A percentile compares a stretch with the other conserved stretches of the same genome.
Conservation (phyloP, 1,284 basidiomycete genomes). For the Austropuccinia psidii region DNA sequence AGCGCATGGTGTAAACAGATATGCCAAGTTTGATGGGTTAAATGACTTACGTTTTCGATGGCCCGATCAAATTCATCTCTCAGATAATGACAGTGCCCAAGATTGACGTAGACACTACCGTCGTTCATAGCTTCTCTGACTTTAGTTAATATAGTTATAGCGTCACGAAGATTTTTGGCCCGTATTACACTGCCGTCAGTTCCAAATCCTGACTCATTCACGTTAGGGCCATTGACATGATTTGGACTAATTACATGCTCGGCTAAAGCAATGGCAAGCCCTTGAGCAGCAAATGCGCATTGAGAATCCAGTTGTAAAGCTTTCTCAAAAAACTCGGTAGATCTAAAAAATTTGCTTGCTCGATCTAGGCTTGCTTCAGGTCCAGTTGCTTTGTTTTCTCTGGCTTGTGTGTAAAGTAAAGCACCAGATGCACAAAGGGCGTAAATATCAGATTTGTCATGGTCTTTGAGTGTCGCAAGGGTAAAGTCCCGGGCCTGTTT, state of each 20-base stretch:
- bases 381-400: constrained; percentile 58
- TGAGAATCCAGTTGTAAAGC: constrained; percentile 69
- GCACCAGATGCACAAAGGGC: constrained; percentile 78
- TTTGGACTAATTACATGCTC: constrained; percentile 68
- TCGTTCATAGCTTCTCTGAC: constrained; percentile 75
- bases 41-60: constrained; percentile 74
- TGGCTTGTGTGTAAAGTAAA: constrained; percentile 71
- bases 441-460: constrained; percentile 72
- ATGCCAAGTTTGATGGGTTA: constrained; percentile 16
- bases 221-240: constrained; percentile 45
- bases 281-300: constrained; percentile 84
- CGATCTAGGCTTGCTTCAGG: constrained; percentile 63
- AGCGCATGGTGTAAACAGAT: not conserved
- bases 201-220: not conserved
- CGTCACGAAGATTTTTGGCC: constrained; percentile 64
- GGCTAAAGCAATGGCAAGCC: constrained; percentile 79
- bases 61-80: constrained; percentile 87
- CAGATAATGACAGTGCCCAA: constrained; percentile 85
- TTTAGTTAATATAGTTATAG: constrained; percentile 75
- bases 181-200: constrained; percentile 51
- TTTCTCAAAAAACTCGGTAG: constrained; percentile 83
- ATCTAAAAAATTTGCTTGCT: constrained; percentile 64
- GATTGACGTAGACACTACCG: constrained; percentile 82
- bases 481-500: constrained; percentile 78
- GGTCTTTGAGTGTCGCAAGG: constrained; percentile 68